phyloP scores from a whole-genome alignment of 2,329 filamentous ascomycete species.

The Chrysosphaeria jannelii region DNA sequence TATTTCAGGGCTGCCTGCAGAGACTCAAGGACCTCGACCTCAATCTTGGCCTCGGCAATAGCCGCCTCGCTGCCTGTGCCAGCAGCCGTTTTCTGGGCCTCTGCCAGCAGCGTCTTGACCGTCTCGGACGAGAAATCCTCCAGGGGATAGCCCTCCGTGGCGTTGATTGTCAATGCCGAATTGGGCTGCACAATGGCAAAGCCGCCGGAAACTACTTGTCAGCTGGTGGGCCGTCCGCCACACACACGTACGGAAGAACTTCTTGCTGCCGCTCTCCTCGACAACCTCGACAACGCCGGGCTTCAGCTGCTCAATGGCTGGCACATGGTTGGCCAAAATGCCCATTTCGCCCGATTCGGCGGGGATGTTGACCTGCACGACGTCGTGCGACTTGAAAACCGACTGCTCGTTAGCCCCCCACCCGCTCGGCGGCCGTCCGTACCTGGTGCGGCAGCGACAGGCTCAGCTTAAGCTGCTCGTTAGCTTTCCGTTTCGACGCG shows the following conservation, averaged over 20 bases:
- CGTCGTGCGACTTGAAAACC: conserved; percentile 35
- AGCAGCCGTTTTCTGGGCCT: conserved; percentile 81
- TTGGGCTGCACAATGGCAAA: conserved; percentile 93
- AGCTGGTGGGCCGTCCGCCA: not conserved
- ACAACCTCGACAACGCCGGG: conserved; percentile 84
- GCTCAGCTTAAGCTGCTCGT: conserved; percentile 65
- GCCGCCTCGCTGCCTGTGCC: conserved; percentile 88
- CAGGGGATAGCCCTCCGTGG: conserved; percentile 75
- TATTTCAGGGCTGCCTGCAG: conserved; percentile 60
- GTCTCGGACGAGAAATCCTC: conserved; percentile 90
- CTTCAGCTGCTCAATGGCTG: conserved; percentile 96
- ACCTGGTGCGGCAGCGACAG: conserved; percentile 96
- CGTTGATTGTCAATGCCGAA: conserved; percentile 91
- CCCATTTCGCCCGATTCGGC: conserved; percentile 98
- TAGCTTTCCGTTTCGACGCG: too few species aligned
- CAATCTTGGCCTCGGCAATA: conserved; percentile 95
- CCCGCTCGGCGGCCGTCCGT: conserved; percentile 11
- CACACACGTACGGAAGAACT: conserved; percentile 66
- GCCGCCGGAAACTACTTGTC: conserved; percentile 60
- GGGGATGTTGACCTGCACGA: conserved; percentile 93
- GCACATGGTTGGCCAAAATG: conserved; percentile 96
- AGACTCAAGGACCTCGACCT: conserved; percentile 80
- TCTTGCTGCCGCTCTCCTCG: conserved; percentile 66
- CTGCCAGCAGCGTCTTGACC: conserved; percentile 65
- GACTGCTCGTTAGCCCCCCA: too few species aligned